Conservation (phyloP, 345 rosid species). For the Dipteronia dyeriana region DNA sequence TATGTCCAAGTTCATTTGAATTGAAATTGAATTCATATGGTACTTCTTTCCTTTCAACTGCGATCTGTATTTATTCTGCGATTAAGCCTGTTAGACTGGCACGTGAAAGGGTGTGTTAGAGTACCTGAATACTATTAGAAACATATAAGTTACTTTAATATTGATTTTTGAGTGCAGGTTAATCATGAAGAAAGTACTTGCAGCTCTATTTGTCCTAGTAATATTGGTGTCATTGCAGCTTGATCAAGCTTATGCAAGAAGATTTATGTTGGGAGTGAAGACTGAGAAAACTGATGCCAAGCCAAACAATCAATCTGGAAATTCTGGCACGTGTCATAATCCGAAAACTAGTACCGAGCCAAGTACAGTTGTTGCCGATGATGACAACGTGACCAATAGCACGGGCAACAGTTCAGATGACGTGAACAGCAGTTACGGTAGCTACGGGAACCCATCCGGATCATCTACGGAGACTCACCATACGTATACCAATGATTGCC, state of each 20-base stretch:
- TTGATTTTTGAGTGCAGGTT: slow-evolving; percentile 5
- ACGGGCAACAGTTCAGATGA: slow-evolving; percentile 18
- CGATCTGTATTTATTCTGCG: too few species aligned
- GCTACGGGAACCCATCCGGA: slow-evolving; percentile 29
- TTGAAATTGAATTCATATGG: not conserved
- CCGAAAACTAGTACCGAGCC: not conserved
- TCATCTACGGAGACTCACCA: slow-evolving; percentile 35
- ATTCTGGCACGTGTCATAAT: not conserved
- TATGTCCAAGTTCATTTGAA: not conserved
- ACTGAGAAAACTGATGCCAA: not conserved
- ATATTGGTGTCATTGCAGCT: slow-evolving; percentile 17
- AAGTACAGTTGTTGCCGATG: not conserved
- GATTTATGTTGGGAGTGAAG: slow-evolving; percentile 7
- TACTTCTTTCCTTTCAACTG: too few species aligned
- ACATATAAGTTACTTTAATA: too few species aligned
- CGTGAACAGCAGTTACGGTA: slow-evolving; percentile 18
- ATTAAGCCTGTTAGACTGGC: too few species aligned
- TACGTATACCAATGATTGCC: slow-evolving; percentile 22
- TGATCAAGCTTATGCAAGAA: slow-evolving; percentile 28
- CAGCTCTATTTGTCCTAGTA: slow-evolving; percentile 17
- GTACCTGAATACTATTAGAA: too few species aligned
- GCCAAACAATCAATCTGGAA: slow-evolving; percentile 10
- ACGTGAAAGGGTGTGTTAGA: too few species aligned
- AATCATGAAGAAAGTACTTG: slow-evolving; percentile 27
- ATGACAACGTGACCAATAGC: not conserved